Conservation (phyloP, 768 basidiomycete species). For the Pleurotus citrinopileatus region DNA sequence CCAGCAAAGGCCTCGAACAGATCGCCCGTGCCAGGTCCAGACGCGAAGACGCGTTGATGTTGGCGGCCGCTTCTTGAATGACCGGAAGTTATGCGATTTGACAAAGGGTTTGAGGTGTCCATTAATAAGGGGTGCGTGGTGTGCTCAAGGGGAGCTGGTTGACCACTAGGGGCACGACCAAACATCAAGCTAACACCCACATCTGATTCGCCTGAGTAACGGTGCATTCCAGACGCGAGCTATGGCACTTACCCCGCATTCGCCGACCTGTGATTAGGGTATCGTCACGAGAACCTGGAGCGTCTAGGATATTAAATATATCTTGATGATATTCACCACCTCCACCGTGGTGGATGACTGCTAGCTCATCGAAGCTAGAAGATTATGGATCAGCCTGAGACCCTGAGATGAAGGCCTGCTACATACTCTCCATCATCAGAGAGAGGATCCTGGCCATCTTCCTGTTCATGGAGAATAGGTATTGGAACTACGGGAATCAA, state of each 20-base stretch:
- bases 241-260: constrained; percentile 43
- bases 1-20: constrained; percentile 78
- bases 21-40: constrained; percentile 41
- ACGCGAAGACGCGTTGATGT: constrained; percentile 52
- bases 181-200: constrained; percentile 58
- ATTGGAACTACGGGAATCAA: constrained; percentile 35
- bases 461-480: constrained; percentile 61
- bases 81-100: constrained; percentile 39
- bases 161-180: constrained; percentile 53
- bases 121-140: constrained; percentile 82
- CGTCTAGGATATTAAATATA: constrained; percentile 54
- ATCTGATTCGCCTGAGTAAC: constrained; percentile 31
- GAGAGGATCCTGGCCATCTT: constrained; percentile 55
- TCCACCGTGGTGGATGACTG: constrained; percentile 34
- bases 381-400: background rate
- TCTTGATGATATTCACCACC: constrained; percentile 38
- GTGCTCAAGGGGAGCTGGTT: constrained; percentile 57
- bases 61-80: constrained; percentile 52
- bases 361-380: constrained; percentile 38
- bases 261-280: constrained; percentile 53
- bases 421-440: constrained; percentile 68
- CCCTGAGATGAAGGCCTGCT: background rate
- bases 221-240: background rate
- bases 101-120: constrained; percentile 47
- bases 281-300: constrained; percentile 22